These are phyloP conservation scores for Biscogniauxia sp. DNA, from an alignment of 2,329 filamentous ascomycete genomes.

Conservation along the genomic window DNA sequence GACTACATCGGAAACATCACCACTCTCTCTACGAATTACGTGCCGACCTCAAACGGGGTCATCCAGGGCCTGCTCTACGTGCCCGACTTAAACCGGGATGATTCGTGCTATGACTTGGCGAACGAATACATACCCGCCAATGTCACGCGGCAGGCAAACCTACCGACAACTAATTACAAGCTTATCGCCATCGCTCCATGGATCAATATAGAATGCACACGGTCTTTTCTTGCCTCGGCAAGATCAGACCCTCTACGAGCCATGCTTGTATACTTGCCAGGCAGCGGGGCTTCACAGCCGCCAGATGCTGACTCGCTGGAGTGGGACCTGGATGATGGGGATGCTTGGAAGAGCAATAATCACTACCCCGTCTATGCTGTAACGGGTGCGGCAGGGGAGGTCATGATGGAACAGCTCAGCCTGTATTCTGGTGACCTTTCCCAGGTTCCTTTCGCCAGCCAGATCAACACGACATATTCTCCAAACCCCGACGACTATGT, in stretches of 20 bases:
- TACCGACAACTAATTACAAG: constrained; percentile 67
- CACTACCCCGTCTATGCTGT: constrained; percentile 82
- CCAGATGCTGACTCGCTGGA: constrained; percentile 60
- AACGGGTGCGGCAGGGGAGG: constrained; percentile 61
- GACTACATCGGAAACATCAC: constrained; percentile 60
- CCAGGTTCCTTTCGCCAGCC: constrained; percentile 54
- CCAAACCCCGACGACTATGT: constrained; percentile 58
- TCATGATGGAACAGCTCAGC: constrained; percentile 69
- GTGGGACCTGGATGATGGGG: constrained; percentile 71
- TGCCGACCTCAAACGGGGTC: constrained; percentile 55
- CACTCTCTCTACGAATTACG: constrained; percentile 70
- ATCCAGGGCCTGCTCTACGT: constrained; percentile 84
- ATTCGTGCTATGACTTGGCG: constrained; percentile 63
- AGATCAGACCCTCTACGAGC: constrained; percentile 57
- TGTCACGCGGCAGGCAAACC: constrained; percentile 68
- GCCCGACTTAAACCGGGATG: constrained; percentile 60
- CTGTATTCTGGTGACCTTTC: constrained; percentile 76
- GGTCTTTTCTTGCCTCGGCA: constrained; percentile 66
- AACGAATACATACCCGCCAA: constrained; percentile 69
- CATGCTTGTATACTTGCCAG: constrained; percentile 62
- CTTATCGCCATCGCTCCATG: constrained; percentile 84
- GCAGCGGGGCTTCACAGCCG: constrained; percentile 57
- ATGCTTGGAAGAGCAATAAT: constrained; percentile 68
- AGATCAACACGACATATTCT: constrained; percentile 54
- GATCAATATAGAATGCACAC: constrained; percentile 71